Conservation (phyloP, 2,329 filamentous ascomycete genomes). For the Teratosphaeria nubilosa region DNA sequence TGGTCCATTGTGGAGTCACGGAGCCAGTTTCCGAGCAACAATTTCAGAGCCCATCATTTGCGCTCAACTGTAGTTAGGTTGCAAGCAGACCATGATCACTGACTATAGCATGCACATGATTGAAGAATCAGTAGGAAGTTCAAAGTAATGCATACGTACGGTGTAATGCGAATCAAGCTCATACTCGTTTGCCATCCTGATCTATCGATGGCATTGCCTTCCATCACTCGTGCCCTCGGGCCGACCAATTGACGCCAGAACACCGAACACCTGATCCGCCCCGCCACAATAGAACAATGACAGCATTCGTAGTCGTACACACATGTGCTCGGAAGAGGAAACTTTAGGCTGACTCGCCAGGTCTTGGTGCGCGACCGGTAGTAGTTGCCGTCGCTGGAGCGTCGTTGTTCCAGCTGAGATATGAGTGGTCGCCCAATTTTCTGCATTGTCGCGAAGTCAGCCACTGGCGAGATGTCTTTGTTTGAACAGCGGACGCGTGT, state of each 20-base stretch:
- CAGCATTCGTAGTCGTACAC: neutral
- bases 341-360: conserved; percentile 21
- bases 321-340: neutral
- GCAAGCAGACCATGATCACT: neutral
- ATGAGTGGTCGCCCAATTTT: conserved; percentile 96
- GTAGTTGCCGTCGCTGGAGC: conserved; percentile 47
- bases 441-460: conserved; percentile 35
- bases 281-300: neutral
- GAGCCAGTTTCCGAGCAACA: neutral
- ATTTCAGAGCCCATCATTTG: neutral
- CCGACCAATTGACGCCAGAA: neutral
- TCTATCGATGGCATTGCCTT: neutral
- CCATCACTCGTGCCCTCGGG: neutral
- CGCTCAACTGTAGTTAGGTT: neutral
- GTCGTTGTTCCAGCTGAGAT: conserved; percentile 88
- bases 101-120: neutral
- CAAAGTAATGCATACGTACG: neutral
- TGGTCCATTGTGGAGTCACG: neutral
- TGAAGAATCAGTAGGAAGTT: neutral
- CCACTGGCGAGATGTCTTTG: neutral
- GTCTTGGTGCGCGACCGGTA: conserved; percentile 31
- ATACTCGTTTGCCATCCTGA: neutral
- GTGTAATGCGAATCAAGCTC: neutral
- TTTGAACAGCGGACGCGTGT: neutral
- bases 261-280: neutral